phyloP scores from a whole-genome alignment of 2,329 filamentous ascomycete species.

The Emmonsia crescens region DNA sequence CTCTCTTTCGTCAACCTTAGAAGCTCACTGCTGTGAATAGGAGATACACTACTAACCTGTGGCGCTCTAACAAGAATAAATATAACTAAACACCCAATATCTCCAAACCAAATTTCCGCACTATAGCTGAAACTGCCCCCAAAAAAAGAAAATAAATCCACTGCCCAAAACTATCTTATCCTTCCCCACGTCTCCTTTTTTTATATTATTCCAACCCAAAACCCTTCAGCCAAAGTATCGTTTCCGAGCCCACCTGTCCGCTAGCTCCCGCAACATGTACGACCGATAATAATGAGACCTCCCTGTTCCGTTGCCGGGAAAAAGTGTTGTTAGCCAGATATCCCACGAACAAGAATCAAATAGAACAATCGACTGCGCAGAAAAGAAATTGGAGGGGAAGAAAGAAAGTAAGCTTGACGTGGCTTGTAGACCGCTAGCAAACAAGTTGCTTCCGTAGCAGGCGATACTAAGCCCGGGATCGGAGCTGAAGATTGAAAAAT shows the following conservation, averaged over 20 bases:
- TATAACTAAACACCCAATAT: not conserved
- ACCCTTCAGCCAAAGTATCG: conserved; percentile 33
- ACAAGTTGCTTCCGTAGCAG: not conserved
- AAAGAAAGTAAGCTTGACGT: not conserved
- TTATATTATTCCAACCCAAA: not conserved
- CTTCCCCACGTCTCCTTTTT: conserved; percentile 12
- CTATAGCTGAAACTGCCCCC: not conserved
- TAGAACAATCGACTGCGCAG: not conserved
- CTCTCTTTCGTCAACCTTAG: not conserved
- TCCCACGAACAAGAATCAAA: not conserved
- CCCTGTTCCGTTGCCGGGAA: not conserved
- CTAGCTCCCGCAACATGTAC: conserved; percentile 46
- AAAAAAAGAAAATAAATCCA: not conserved
- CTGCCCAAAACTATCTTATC: conserved; percentile 14
- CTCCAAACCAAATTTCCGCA: not conserved
- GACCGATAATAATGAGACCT: conserved; percentile 9
- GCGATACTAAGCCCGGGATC: not conserved
- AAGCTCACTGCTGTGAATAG: not conserved
- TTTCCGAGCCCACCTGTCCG: conserved; percentile 39
- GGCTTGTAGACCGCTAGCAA: not conserved
- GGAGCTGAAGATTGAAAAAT: not conserved
- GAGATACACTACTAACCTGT: not conserved
- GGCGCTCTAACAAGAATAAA: not conserved
- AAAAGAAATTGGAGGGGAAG: not conserved
- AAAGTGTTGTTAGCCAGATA: not conserved